Conservation (phyloP, 139 green algal genomes). For the Coccomyxa sp. region DNA sequence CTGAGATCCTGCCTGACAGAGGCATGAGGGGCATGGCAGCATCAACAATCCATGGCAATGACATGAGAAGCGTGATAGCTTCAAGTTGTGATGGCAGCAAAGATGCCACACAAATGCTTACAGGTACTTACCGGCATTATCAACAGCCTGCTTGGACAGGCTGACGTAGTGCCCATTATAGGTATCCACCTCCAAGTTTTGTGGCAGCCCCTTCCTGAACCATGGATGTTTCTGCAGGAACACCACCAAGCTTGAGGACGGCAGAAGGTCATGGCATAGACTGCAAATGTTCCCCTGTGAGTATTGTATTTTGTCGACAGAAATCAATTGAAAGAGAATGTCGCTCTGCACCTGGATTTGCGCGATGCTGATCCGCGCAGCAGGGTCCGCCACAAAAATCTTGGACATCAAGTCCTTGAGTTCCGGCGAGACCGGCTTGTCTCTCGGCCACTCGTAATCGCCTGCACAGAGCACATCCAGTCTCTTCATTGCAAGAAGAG, state of each 20-base stretch:
- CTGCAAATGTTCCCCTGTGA: neutral
- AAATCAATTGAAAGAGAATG: neutral
- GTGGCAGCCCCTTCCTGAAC: constrained; percentile 40
- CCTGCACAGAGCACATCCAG: neutral
- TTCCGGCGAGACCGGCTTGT: neutral
- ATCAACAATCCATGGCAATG: neutral
- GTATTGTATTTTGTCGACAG: neutral
- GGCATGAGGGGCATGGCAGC: no score
- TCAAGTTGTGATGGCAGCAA: neutral
- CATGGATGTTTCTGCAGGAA: constrained; percentile 54
- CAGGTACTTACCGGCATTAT: neutral
- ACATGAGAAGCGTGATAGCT: neutral
- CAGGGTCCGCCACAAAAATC: constrained; percentile 59
- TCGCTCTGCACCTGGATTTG: constrained; percentile 45
- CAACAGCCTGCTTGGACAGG: neutral
- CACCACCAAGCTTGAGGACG: neutral
- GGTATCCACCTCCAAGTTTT: neutral
- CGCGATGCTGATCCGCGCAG: constrained; percentile 60
- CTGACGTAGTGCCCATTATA: neutral
- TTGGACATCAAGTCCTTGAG: constrained; percentile 45
- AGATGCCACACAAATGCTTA: neutral
- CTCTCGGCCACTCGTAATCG: constrained; percentile 34
- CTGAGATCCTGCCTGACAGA: no score
- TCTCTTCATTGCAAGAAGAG: neutral
- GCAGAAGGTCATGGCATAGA: neutral